Evolutionary conservation across 148 eudicot species (phyloP).

Genomic region (Rhododendron ovatum): DNA sequence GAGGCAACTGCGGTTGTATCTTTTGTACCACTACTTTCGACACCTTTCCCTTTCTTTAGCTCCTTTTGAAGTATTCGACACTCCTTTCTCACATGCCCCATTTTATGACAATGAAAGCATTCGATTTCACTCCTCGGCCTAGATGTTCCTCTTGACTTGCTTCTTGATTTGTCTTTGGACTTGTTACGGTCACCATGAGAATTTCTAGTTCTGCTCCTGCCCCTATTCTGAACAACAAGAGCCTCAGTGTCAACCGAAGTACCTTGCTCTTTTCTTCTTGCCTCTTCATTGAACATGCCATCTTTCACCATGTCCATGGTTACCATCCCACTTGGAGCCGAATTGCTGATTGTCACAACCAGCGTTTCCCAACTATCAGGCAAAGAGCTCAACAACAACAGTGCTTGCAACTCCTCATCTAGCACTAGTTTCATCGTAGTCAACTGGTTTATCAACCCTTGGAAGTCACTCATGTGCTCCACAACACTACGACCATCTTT

Average conservation of each 20-base stretch:
- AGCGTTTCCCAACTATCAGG: not conserved
- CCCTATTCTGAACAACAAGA: not conserved
- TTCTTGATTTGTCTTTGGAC: not conserved
- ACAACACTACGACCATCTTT: too few relatives aligned
- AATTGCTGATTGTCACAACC: not conserved
- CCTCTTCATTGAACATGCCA: not conserved
- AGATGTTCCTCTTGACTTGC: not conserved
- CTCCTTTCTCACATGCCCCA: not conserved
- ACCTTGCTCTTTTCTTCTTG: not conserved
- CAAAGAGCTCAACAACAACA: too few relatives aligned
- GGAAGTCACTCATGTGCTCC: too few relatives aligned
- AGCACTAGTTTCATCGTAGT: too few relatives aligned
- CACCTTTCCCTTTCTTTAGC: not conserved
- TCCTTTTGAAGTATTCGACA: not conserved
- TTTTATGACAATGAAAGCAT: not conserved
- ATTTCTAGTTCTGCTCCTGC: too few relatives aligned
- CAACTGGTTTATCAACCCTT: too few relatives aligned
- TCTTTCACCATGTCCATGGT: not conserved
- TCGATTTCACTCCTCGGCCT: not conserved
- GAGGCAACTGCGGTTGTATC: not conserved
- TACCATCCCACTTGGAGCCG: not conserved
- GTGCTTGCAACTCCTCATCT: too few relatives aligned
- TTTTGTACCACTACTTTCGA: too few relatives aligned
- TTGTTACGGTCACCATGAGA: too few relatives aligned
- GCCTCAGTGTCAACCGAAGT: not conserved